A percentile compares a stretch with the other conserved stretches of the same genome.
phyloP scores from a whole-genome alignment of 345 rosid species.

The Odontarrhena argentea region DNA sequence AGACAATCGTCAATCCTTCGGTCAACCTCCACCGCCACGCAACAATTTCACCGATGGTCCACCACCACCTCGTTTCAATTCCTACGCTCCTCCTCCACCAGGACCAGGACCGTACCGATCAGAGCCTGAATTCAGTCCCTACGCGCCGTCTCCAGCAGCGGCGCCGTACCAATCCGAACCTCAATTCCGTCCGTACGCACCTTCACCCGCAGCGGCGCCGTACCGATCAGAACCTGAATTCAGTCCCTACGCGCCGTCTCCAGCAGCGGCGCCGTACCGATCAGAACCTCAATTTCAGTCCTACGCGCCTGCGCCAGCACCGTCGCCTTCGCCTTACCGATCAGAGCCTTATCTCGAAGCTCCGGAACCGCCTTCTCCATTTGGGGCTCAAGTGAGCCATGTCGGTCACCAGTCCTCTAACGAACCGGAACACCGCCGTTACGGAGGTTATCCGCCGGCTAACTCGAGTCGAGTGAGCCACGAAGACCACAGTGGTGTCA shows the following conservation, averaged over 20 bases:
- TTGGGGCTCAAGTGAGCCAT: slow-evolving; percentile 49
- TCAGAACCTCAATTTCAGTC: slow-evolving; percentile 8
- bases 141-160: slow-evolving; percentile 40
- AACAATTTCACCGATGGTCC: slow-evolving; percentile 32
- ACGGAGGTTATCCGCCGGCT: slow-evolving; percentile 42
- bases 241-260: slow-evolving; percentile 37
- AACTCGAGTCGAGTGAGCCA: slow-evolving; percentile 24
- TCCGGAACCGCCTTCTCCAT: slow-evolving; percentile 46
- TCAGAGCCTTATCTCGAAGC: slow-evolving; percentile 29
- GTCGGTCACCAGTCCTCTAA: slow-evolving; percentile 41
- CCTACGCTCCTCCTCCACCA: slow-evolving; percentile 41
- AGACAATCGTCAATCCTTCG: slow-evolving; percentile 36
- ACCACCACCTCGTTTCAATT: slow-evolving; percentile 7
- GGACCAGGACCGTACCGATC: slow-evolving; percentile 25
- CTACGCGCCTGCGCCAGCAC: slow-evolving; percentile 33
- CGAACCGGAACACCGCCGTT: slow-evolving; percentile 33
- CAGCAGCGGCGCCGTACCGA: slow-evolving; percentile 32
- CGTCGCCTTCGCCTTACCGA: slow-evolving; percentile 26
- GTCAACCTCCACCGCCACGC: slow-evolving; percentile 42
- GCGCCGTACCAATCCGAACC: slow-evolving; percentile 29
- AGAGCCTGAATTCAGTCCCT: slow-evolving; percentile 30
- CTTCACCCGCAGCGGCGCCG: slow-evolving; percentile 38
- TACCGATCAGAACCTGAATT: slow-evolving; percentile 25
- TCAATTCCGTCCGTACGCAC: slow-evolving; percentile 43
- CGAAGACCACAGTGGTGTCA: slow-evolving; percentile 37